Evolutionary conservation across 805 yeast genomes (phyloP).

Genomic region (Candida oleophila): DNA sequence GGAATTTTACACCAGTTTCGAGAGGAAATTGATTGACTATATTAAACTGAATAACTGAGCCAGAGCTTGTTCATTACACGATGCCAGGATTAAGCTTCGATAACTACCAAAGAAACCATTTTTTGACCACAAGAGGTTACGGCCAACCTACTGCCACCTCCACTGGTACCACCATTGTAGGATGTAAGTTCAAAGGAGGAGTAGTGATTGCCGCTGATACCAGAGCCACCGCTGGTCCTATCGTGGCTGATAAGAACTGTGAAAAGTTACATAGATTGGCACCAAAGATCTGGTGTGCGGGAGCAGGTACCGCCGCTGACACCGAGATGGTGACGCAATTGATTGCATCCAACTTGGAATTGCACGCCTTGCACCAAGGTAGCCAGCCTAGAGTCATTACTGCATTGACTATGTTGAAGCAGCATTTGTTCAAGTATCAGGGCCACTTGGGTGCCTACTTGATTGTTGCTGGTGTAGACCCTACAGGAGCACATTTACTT

Average conservation of each 20-base stretch:
- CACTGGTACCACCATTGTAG: constrained; percentile 99
- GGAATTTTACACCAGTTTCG: too few species aligned
- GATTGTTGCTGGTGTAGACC: constrained; percentile 97
- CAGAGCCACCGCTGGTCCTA: constrained; percentile 93
- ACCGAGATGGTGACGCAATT: constrained; percentile 97
- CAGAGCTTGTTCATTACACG: too few species aligned
- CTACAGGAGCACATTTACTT: constrained; percentile 91
- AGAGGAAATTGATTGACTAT: too few species aligned
- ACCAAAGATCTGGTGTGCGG: constrained; percentile 98
- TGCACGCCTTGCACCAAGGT: constrained; percentile 79
- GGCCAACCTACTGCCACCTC: constrained; percentile 88
- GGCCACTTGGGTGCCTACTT: constrained; percentile 97
- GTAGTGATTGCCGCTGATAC: constrained; percentile 99
- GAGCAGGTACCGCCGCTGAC: constrained; percentile 99
- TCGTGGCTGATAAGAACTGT: constrained; percentile 98
- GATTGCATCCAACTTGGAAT: constrained; percentile 85
- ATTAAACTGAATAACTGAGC: too few species aligned
- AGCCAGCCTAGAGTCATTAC: constrained; percentile 93
- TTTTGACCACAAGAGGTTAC: constrained; percentile 68
- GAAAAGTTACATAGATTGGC: constrained; percentile 89
- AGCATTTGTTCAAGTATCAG: constrained; percentile 93
- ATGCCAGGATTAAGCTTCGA: constrained; percentile 95
- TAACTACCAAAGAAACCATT: constrained; percentile 86
- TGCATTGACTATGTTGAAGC: constrained; percentile 88
- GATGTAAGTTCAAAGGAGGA: constrained; percentile 89